Evolutionary conservation across 352 stramenopile genomes (phyloP).

Genomic region (Lagenidium giganteum): DNA sequence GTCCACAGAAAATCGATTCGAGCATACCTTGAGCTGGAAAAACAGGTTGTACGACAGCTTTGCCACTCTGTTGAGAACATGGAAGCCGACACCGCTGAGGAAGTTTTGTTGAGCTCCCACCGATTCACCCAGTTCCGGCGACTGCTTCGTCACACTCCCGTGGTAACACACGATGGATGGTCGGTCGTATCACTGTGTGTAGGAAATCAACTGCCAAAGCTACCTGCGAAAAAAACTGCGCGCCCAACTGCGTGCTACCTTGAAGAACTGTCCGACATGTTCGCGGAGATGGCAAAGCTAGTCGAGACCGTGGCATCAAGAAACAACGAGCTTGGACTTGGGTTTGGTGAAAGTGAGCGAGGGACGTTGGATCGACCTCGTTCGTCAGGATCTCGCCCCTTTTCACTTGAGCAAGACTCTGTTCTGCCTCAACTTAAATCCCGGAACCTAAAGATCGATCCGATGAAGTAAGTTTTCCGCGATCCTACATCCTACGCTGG

Average conservation of each 20-base stretch:
- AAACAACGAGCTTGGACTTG: background rate
- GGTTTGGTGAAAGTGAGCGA: background rate
- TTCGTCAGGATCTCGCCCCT: constrained; percentile 14
- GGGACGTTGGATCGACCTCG: constrained; percentile 8
- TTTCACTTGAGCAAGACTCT: constrained; percentile 30
- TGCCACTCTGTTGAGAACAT: constrained; percentile 13
- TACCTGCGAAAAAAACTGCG: background rate
- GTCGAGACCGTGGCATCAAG: background rate
- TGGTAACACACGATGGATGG: background rate
- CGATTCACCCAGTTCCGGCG: too few species aligned
- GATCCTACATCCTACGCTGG: too few species aligned
- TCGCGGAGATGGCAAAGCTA: constrained; percentile 20
- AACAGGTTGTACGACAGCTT: constrained; percentile 22
- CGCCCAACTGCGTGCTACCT: constrained; percentile 2
- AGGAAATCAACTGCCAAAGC: constrained; percentile 13
- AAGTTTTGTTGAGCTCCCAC: constrained; percentile 7
- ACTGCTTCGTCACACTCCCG: constrained; percentile 17
- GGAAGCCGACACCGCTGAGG: background rate
- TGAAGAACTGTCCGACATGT: constrained; percentile 24
- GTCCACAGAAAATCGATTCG: constrained; percentile 21
- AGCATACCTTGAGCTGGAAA: constrained; percentile 30
- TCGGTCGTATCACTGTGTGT: constrained; percentile 22
- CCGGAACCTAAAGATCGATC: constrained; percentile 22
- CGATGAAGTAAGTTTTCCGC: constrained; percentile 49
- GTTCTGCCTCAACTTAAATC: constrained; percentile 32